Evolutionary conservation across 345 rosid genomes (phyloP), one percentile per base, ranked within the genome.

Genomic region (Sapria himalayana): DNA sequence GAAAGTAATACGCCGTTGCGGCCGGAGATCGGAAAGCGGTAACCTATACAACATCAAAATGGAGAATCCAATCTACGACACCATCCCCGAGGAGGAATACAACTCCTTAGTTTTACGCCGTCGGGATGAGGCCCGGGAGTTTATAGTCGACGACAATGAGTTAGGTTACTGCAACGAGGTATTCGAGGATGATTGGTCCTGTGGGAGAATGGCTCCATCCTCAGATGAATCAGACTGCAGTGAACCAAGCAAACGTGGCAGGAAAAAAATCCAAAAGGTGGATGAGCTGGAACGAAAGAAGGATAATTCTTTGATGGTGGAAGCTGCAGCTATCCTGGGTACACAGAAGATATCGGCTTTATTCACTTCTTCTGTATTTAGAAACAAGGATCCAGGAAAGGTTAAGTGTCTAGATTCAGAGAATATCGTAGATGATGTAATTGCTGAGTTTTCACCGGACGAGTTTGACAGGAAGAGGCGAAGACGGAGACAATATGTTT

Each of bases 181-280:
- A 1, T 71, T 72, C 34, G 98, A 89, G 48, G 98, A 82, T 68
- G 98, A 89, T 39, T 89, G 89, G 85, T 52, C 81, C n/a, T 59
- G 43, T 11, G 59, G 82, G 2, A 71, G 69, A 10, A 42, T 72
- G 17, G 61, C 66, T 44, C 62, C 38, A 10, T 82, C 86, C 0
- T 76, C 94, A 0, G 91, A 71, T 33, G 98, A 77, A 36, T 61
- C 74, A 1, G 80, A 69, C 15, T 74, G 66, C 15, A 73, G 46
- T 12, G 75, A 67, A 33, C 5, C 33, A 37, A 65, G 24, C 53
- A 20, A 58, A 8, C 45, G 52, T 11, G 76, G 52, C 57, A 73
- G 64, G 56, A 76, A 76, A 62, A 78, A 54, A 33, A 45, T 35
- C 1, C 76, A 66, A 52, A 70, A 60, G 61, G 74, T 58, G 51